Percentiles rank a stretch among this genome's conserved stretches.
These are phyloP conservation scores for Chrysoporthe deuterocubensis DNA, from an alignment of 2,329 filamentous ascomycete species.

Conservation along the genomic window DNA sequence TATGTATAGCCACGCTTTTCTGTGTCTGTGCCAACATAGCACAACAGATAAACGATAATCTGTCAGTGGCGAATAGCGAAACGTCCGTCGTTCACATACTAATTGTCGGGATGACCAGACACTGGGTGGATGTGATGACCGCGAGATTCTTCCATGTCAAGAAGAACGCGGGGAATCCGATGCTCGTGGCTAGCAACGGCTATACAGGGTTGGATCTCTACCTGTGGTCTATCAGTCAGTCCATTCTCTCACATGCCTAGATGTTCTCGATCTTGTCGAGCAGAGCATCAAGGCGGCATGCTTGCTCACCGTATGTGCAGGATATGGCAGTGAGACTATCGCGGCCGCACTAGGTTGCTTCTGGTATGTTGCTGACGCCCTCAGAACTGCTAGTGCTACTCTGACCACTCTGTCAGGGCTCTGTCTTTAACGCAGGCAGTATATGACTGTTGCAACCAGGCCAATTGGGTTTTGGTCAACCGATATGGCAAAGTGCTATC, in stretches of 20 bases:
- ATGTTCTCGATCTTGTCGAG: not conserved
- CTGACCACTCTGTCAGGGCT: slow-evolving; percentile 1
- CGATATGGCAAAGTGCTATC: slow-evolving; percentile 6
- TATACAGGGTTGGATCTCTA: slow-evolving; percentile 13
- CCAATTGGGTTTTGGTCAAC: slow-evolving; percentile 8
- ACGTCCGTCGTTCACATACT: not conserved
- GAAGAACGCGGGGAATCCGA: slow-evolving; percentile 5
- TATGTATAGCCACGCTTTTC: slow-evolving; percentile 11
- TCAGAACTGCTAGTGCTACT: not conserved
- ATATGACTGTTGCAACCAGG: slow-evolving; percentile 4
- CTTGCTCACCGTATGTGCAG: not conserved
- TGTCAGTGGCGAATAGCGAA: slow-evolving; percentile 3
- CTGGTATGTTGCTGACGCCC: slow-evolving; percentile 1
- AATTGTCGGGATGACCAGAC: not conserved
- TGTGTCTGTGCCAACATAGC: slow-evolving; percentile 7
- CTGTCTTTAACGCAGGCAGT: slow-evolving; percentile 13
- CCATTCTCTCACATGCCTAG: not conserved
- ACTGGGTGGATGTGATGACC: slow-evolving; percentile 17
- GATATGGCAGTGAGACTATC: slow-evolving; percentile 16
- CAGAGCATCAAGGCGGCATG: not conserved
- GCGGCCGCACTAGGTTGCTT: slow-evolving; percentile 16
- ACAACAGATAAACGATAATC: slow-evolving; percentile 19
- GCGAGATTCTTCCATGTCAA: slow-evolving; percentile 13
- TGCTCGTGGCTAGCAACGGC: slow-evolving; percentile 12
- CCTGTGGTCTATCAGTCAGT: slow-evolving; percentile 18